Evolutionary conservation across 805 yeast genomes (phyloP).

Genomic region (Scheffersomyces coipomensis): DNA sequence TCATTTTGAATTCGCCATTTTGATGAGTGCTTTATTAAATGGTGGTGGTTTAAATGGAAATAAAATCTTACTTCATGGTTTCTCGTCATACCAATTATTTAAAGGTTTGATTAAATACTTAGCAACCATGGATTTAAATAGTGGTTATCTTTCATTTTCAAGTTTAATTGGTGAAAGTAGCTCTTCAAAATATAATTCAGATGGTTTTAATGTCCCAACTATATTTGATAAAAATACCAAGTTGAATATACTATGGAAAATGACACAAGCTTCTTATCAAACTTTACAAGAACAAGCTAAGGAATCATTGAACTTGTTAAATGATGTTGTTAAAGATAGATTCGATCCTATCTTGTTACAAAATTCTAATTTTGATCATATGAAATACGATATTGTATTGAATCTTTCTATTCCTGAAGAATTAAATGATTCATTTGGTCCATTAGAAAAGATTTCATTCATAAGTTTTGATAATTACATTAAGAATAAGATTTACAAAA

Average conservation of each 20-base stretch:
- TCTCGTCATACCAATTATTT: conserved; percentile 89
- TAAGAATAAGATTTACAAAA: conserved; percentile 56
- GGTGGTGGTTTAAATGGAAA: conserved; percentile 82
- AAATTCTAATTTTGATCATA: conserved; percentile 48
- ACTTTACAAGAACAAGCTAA: conserved; percentile 63
- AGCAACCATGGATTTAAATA: conserved; percentile 72
- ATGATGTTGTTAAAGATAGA: conserved; percentile 80
- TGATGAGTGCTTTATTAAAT: conserved; percentile 76
- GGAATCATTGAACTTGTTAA: conserved; percentile 64
- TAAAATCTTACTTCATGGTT: conserved; percentile 78
- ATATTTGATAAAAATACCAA: conserved; percentile 74
- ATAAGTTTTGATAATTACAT: conserved; percentile 67
- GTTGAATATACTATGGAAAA: conserved; percentile 77
- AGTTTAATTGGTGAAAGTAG: conserved; percentile 49
- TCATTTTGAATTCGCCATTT: conserved; percentile 79
- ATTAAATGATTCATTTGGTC: conserved; percentile 51
- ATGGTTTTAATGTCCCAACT: conserved; percentile 73
- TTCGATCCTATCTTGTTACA: conserved; percentile 75
- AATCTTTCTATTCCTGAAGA: conserved; percentile 48
- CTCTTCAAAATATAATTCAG: conserved; percentile 45
- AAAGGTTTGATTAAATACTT: conserved; percentile 82
- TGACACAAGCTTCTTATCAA: conserved; percentile 67
- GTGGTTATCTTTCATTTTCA: conserved; percentile 68
- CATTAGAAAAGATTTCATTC: conserved; percentile 70
- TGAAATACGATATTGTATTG: conserved; percentile 68